A percentile compares a stretch with the other conserved stretches of the same genome.
Evolutionary conservation across 2,329 filamentous ascomycete genomes (phyloP).

Genomic region (Venturia nashicola): DNA sequence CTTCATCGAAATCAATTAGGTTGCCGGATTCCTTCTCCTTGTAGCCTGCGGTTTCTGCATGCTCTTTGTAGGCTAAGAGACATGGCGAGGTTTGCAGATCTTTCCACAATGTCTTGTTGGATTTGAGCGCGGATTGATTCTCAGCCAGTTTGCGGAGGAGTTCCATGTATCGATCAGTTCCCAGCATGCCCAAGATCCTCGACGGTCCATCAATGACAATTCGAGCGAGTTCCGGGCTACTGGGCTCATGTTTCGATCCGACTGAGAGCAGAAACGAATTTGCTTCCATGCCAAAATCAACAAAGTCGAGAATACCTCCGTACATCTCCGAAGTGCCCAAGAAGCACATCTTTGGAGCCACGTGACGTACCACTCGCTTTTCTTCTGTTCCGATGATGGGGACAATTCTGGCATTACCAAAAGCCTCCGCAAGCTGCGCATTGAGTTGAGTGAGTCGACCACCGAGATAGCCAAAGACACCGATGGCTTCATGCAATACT

Average conservation of each 20-base stretch:
- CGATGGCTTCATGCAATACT: constrained; percentile 51
- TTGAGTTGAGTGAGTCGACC: constrained; percentile 63
- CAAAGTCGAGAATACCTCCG: constrained; percentile 89
- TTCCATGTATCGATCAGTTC: constrained; percentile 76
- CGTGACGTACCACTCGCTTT: constrained; percentile 32
- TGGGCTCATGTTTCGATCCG: constrained; percentile 85
- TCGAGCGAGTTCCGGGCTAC: constrained; percentile 69
- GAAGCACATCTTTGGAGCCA: constrained; percentile 66
- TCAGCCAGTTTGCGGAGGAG: constrained; percentile 73
- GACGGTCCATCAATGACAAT: constrained; percentile 77
- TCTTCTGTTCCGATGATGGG: constrained; percentile 46
- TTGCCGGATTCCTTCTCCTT: constrained; percentile 32
- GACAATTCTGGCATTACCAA: constrained; percentile 58
- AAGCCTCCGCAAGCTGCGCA: constrained; percentile 37
- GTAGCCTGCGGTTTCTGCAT: constrained; percentile 32
- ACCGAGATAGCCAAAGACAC: constrained; percentile 74
- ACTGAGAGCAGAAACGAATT: constrained; percentile 82
- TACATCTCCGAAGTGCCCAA: constrained; percentile 63
- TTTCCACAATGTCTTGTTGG: constrained; percentile 64
- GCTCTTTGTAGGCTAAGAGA: constrained; percentile 72
- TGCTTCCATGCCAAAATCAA: constrained; percentile 79
- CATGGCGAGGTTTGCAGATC: constrained; percentile 66
- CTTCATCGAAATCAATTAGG: constrained; percentile 30
- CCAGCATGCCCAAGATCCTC: constrained; percentile 65
- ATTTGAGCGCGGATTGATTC: constrained; percentile 55